These are phyloP conservation scores for Novymonas esmeraldas DNA, from an alignment of 208 protist species.

Conservation along the genomic window DNA sequence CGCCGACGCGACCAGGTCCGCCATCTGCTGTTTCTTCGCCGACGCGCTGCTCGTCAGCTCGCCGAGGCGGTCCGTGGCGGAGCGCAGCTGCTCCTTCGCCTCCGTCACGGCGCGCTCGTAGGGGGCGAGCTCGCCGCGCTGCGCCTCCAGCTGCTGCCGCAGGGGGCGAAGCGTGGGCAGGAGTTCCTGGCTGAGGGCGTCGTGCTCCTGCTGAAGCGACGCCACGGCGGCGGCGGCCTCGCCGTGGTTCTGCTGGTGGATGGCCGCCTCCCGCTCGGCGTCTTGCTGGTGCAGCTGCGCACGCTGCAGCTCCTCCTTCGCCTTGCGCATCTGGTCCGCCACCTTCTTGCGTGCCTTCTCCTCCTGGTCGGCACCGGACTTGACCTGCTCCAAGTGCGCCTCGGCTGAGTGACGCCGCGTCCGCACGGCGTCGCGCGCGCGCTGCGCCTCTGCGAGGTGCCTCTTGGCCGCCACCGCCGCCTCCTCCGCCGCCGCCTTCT, in stretches of 20 bases:
- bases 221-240: constrained; percentile 51
- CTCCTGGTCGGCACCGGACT: constrained; percentile 73
- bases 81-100: constrained; percentile 55
- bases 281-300: constrained; percentile 80
- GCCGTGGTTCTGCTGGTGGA: constrained; percentile 84
- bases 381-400: constrained; percentile 74
- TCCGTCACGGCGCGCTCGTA: constrained; percentile 82
- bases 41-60: constrained; percentile 38
- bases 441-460: constrained; percentile 55
- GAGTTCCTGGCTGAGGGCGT: constrained; percentile 76
- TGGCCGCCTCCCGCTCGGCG: constrained; percentile 77
- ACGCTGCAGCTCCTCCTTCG: constrained; percentile 79
- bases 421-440: constrained; percentile 64
- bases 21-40: constrained; percentile 40
- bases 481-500: constrained; percentile 62
- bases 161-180: constrained; percentile 79
- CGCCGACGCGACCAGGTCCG: constrained; percentile 36
- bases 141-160: constrained; percentile 92
- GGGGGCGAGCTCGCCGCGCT: constrained; percentile 90
- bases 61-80: constrained; percentile 45
- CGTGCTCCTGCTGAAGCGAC: constrained; percentile 59
- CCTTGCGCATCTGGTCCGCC: constrained; percentile 84
- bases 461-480: constrained; percentile 62
- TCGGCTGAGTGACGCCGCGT: constrained; percentile 64
- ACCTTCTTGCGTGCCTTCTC: constrained; percentile 70